Base-by-base conservation (phyloP, 768 basidiomycete species). In the Mycena rosella region DNA sequence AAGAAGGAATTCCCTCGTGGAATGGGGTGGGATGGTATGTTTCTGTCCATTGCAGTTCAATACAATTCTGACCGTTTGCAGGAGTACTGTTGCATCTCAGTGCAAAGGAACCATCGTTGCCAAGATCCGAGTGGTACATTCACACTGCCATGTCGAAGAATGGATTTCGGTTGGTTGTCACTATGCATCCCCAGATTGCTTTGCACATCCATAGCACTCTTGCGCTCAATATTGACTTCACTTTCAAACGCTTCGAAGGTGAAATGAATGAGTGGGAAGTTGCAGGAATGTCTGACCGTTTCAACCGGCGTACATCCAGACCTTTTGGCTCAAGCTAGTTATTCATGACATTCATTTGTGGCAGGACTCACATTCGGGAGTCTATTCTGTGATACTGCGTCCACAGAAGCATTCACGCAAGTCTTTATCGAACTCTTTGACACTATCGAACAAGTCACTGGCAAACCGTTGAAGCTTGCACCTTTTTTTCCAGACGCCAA, bases 201-300 rank as follows among this genome's bases (percentile, higher is more conserved):
- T 26, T 9, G 24, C 38, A 44, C 42, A 53, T 72, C 24, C 73
- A 74, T 30, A 38, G 8, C 20, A 60, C 57, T 0, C 66, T 20
- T 0, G 68, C 42, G 9, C 61, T 75, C 6, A 26, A 27, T 26
- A 60, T 65, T 29, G 74, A 75, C 42, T 73, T 61, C 38, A 75
- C 75, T 13, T 76, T 74, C 60, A 74, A 73, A 47, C 61, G 70
- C 22, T 69, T 72, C 6, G 36, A 54, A 30, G 75, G 75, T 4
- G 52, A 62, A 1, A 47, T 71, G 34, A 60, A 76, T 53, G 71
- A 76, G 56, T 74, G 72, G 67, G 69, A 74, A 42, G 64, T 73
- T 44, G 72, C 60, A 10, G 40, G 34, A 17, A 65, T 56, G 59
- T 5, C 64, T 18, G 66, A 64, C 11, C 54, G 53, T 13, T 63